Conservation (phyloP, 495 filamentous ascomycete species). For the Lasiosphaeria ovina region DNA sequence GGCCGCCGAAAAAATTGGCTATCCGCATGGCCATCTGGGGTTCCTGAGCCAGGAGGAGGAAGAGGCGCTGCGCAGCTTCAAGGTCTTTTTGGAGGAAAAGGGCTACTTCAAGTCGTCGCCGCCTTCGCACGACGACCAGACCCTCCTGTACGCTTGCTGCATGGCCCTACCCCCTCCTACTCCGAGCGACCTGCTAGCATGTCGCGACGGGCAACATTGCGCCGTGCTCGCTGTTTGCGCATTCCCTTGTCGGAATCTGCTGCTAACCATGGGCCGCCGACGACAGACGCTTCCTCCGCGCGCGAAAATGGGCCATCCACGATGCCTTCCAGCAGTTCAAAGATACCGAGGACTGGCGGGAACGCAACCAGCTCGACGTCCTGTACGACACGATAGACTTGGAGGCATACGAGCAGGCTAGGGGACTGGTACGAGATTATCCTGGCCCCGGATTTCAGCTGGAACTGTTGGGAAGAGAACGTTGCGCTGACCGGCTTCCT, state of each 20-base stretch:
- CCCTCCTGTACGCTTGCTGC: conserved; percentile 63
- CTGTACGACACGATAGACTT: conserved; percentile 78
- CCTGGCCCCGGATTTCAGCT: background rate
- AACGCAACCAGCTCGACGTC: conserved; percentile 68
- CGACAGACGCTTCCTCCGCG: conserved; percentile 72
- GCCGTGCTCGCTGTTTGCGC: background rate
- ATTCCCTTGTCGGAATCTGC: conserved; percentile 1
- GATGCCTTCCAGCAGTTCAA: conserved; percentile 82
- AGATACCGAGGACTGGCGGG: conserved; percentile 85
- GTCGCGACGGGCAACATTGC: too few relatives aligned
- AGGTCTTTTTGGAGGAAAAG: conserved; percentile 59
- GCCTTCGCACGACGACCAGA: conserved; percentile 76
- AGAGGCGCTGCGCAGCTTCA: conserved; percentile 64
- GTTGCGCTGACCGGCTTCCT: background rate
- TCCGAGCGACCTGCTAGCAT: too few relatives aligned
- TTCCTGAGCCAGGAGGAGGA: conserved; percentile 70
- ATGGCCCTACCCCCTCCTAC: too few relatives aligned
- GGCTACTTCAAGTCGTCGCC: conserved; percentile 58
- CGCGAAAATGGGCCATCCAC: conserved; percentile 66
- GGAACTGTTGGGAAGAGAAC: too few relatives aligned
- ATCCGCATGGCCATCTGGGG: conserved; percentile 65
- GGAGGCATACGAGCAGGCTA: conserved; percentile 74
- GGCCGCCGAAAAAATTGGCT: conserved; percentile 47
- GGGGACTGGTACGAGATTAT: conserved; percentile 61
- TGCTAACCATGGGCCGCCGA: background rate